A percentile compares a stretch with the other conserved stretches of the same genome.
Conservation (phyloP, 169 alveolate species). For the Plasmodium sp. region DNA sequence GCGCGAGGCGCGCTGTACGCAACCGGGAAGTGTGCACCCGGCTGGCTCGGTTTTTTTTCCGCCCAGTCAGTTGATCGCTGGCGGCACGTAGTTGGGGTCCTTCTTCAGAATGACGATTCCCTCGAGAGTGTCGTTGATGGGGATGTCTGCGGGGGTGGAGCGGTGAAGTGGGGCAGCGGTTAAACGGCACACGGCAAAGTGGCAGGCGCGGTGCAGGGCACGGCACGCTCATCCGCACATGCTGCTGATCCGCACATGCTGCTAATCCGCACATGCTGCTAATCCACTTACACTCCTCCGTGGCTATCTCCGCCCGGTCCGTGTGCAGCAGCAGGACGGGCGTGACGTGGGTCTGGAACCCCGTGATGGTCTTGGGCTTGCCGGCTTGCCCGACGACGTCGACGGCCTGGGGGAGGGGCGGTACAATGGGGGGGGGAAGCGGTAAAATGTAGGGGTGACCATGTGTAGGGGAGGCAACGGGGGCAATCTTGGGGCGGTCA, state of each 20-base stretch:
- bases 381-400: slow-evolving; percentile 99
- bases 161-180: neutral
- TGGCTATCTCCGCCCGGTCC: slow-evolving; percentile 95
- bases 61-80: slow-evolving; percentile 4
- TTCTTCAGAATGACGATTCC: slow-evolving; percentile 76
- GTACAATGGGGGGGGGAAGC: neutral
- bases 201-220: neutral
- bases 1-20: neutral
- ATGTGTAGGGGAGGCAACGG: neutral
- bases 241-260: too few relatives aligned
- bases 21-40: neutral
- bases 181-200: neutral
- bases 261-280: neutral
- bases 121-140: slow-evolving; percentile 73
- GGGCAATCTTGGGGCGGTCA: neutral
- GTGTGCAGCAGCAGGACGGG: slow-evolving; percentile 96
- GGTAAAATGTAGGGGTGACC: neutral
- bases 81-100: slow-evolving; percentile 73
- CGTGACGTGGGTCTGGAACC: slow-evolving; percentile 98
- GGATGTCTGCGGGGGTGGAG: slow-evolving; percentile 36
- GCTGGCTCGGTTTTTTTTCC: neutral
- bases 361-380: slow-evolving; percentile 96
- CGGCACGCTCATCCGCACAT: neutral
- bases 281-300: slow-evolving; percentile 87
- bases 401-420: slow-evolving; percentile 86